Evolutionary conservation across 2,329 filamentous ascomycete species (phyloP), one percentile per base, ranked within the genome.

Genomic region (Colletotrichum euphorbiae): DNA sequence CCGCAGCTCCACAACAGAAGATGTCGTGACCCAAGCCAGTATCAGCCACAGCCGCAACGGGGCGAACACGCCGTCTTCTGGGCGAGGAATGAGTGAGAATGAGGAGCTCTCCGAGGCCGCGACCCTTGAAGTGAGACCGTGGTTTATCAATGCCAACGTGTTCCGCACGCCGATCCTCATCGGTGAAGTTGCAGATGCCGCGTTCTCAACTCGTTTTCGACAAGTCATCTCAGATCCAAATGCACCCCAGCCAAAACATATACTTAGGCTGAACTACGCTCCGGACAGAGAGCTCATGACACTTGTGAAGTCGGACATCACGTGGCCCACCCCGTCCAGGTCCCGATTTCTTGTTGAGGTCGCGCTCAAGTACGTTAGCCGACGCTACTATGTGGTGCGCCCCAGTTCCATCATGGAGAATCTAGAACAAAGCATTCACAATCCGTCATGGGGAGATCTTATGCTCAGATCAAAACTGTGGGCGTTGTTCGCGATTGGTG

Each of bases 401-500:
- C 76, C 73, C 33, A 82, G 78, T 24, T 74, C 75, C 9, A 76
- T 82, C 8, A 69, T 79, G 1, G 76, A 77, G 2, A 74, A 74
- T 4, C 66, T 84, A 1, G 78, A 82, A 33, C 75, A 78, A 12
- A 74, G 77, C 0, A 77, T 81, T 24, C 72, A 77, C 51, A 77
- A 79, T 36, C 74, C 76, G 1, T 71, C 73, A 11, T 77, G 76
- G 19, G 75, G 74, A 7, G 76, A 79, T 45, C 74, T 75, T 2
- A 77, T 81, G 1, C 68, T 76, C 0, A 76, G 75, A 9, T 80
- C 80, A 67, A 82, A 82, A 51, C 63, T 84, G 0, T 81, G 79
- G 74, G 80, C 79, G 0, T 48, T 84, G 6, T 82, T 84, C 70
- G 82, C 82, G 0, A 75, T 84, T 8, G 82, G 82, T 0, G 81